Evolutionary conservation across 257 asterid genomes (phyloP).

Genomic region (Fraxinus quadrangulata): DNA sequence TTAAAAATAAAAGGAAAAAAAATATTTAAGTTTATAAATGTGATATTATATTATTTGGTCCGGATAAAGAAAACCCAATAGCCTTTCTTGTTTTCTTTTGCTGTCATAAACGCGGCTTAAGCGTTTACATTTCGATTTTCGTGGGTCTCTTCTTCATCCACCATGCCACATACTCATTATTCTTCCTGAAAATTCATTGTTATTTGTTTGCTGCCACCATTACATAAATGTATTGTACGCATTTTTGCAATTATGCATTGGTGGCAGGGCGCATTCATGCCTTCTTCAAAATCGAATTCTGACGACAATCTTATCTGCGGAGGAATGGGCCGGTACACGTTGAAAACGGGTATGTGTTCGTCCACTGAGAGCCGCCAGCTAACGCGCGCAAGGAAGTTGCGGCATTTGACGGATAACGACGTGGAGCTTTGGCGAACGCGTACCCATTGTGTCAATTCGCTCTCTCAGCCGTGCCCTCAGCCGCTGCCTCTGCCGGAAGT

Average conservation of each 20-base stretch:
- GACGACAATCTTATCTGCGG: conserved; percentile 41
- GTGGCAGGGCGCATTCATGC: conserved; percentile 57
- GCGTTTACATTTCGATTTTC: not conserved
- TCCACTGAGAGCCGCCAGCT: conserved; percentile 39
- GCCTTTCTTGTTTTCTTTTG: no score
- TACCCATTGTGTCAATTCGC: conserved; percentile 23
- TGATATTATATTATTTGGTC: no score
- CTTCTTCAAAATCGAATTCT: conserved; percentile 53
- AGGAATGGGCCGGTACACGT: conserved; percentile 26
- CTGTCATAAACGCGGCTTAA: conserved; percentile 1
- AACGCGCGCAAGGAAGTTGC: conserved; percentile 39
- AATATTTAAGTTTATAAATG: no score
- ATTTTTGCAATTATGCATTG: conserved; percentile 44
- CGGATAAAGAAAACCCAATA: no score
- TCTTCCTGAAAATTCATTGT: conserved; percentile 12
- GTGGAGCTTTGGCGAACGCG: conserved; percentile 37
- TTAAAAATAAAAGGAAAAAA: no score
- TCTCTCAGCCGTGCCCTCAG: conserved; percentile 45
- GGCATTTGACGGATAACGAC: conserved; percentile 40
- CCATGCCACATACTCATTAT: conserved; percentile 19
- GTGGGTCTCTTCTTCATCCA: conserved; percentile 17
- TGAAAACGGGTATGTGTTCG: conserved; percentile 40
- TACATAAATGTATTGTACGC: conserved; percentile 22
- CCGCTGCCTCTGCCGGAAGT: conserved; percentile 81
- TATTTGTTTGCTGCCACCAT: conserved; percentile 8